These are phyloP conservation scores for Trichosporon sp. DNA, from an alignment of 1,284 basidiomycete species.

Conservation along the genomic window DNA sequence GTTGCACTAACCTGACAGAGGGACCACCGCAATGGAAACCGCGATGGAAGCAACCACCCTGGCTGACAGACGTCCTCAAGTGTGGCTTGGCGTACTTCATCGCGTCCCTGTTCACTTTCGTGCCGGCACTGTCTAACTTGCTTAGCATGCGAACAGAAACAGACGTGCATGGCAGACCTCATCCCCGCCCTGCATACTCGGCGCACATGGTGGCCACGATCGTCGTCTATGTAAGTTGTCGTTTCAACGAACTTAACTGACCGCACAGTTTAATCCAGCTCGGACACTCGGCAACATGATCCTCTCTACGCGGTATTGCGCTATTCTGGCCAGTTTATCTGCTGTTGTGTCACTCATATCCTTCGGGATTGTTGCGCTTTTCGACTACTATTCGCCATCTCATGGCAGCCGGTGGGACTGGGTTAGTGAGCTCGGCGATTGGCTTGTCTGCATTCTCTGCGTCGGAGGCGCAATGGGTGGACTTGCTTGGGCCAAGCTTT, in stretches of 20 bases:
- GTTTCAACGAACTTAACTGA: conserved; percentile 56
- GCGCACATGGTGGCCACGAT: conserved; percentile 91
- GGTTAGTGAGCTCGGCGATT: conserved; percentile 53
- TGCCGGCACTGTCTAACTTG: conserved; percentile 59
- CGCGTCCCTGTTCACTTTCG: conserved; percentile 90
- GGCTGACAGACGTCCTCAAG: conserved; percentile 67
- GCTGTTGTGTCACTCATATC: conserved; percentile 82
- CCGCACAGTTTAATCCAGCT: conserved; percentile 59
- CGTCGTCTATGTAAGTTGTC: conserved; percentile 59
- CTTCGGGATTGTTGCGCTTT: conserved; percentile 76
- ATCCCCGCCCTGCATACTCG: conserved; percentile 66
- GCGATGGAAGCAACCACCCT: conserved; percentile 37
- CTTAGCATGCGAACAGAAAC: conserved; percentile 58
- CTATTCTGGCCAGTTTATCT: conserved; percentile 65
- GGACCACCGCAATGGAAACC: conserved; percentile 9
- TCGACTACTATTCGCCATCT: conserved; percentile 61
- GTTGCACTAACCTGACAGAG: background rate
- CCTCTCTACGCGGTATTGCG: conserved; percentile 57
- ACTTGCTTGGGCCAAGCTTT: conserved; percentile 74
- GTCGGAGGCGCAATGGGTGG: conserved; percentile 78
- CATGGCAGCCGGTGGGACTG: conserved; percentile 48
- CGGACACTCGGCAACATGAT: conserved; percentile 89
- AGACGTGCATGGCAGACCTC: conserved; percentile 57
- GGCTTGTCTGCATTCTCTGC: conserved; percentile 69
- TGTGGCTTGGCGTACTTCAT: conserved; percentile 89